Conservation (phyloP, 1,139 yeast species). For the Pichia kudriavzevii region DNA sequence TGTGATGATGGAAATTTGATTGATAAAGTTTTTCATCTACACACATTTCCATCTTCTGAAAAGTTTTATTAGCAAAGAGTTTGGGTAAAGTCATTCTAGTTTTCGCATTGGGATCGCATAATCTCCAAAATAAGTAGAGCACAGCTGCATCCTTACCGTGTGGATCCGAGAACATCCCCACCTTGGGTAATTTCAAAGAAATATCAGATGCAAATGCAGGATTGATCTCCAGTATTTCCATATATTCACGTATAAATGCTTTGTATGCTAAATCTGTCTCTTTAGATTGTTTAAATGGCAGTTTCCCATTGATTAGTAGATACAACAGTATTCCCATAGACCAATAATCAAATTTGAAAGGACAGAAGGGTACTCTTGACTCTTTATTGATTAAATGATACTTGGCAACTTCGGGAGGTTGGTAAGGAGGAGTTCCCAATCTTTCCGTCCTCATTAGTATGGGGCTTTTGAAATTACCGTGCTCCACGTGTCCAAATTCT, state of each 20-base stretch:
- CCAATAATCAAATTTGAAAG: slow-evolving; percentile 67
- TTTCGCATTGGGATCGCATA: slow-evolving; percentile 54
- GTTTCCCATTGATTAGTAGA: slow-evolving; percentile 49
- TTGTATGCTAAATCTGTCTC: slow-evolving; percentile 46
- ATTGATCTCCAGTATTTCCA: slow-evolving; percentile 32
- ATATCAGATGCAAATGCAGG: slow-evolving; percentile 18
- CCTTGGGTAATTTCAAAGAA: slow-evolving; percentile 9
- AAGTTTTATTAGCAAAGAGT: slow-evolving; percentile 59
- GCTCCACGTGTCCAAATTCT: slow-evolving; percentile 52
- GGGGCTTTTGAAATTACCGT: slow-evolving; percentile 44
- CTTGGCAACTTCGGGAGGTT: slow-evolving; percentile 68
- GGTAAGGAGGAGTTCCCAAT: slow-evolving; percentile 77
- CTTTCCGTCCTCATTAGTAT: slow-evolving; percentile 39
- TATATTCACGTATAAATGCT: slow-evolving; percentile 49
- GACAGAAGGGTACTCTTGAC: slow-evolving; percentile 47
- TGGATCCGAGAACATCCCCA: slow-evolving; percentile 46
- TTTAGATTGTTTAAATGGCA: slow-evolving; percentile 53
- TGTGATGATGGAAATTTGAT: slow-evolving; percentile 25
- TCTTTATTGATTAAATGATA: slow-evolving; percentile 31
- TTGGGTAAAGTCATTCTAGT: slow-evolving; percentile 49
- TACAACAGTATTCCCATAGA: slow-evolving; percentile 62
- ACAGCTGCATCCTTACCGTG: slow-evolving; percentile 49
- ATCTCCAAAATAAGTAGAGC: slow-evolving; percentile 66
- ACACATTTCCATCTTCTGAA: slow-evolving; percentile 53
- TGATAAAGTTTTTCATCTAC: slow-evolving; percentile 47